Conservation (phyloP, 768 basidiomycete species). For the Saitozyma podzolica region DNA sequence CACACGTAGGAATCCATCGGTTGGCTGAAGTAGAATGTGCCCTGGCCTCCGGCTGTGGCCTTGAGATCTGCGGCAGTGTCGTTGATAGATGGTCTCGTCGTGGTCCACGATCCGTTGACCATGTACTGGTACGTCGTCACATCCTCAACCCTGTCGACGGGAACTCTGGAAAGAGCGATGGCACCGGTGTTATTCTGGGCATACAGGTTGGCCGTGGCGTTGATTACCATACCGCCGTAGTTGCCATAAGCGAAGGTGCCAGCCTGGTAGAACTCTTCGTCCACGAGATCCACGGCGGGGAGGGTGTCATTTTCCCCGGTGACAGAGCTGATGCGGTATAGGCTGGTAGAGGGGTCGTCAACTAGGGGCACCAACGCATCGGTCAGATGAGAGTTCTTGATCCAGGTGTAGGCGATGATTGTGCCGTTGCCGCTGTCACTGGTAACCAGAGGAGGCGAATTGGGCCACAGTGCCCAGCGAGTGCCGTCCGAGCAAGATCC, state of each 20-base stretch:
- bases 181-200: background rate
- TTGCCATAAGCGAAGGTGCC: constrained; percentile 8
- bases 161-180: constrained; percentile 5
- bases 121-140: constrained; percentile 8
- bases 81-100: no score
- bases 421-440: background rate
- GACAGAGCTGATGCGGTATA: constrained; percentile 2
- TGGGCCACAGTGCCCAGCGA: no score
- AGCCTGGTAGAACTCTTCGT: constrained; percentile 6
- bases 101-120: background rate
- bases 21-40: constrained; percentile 10
- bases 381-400: constrained; percentile 12
- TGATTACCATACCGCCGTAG: constrained; percentile 4
- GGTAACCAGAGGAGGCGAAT: no score
- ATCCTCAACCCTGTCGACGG: constrained; percentile 1
- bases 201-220: constrained; percentile 10
- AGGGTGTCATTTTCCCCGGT: background rate
- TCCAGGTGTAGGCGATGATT: constrained; percentile 12
- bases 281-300: constrained; percentile 4
- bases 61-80: no score
- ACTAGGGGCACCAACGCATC: constrained; percentile 6
- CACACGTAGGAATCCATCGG: constrained; percentile 8
- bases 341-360: constrained; percentile 2
- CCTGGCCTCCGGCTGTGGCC: constrained; percentile 7
- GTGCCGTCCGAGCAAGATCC: no score